Conservation (phyloP, 441 rosid species). For the Isatis lusitanica region DNA sequence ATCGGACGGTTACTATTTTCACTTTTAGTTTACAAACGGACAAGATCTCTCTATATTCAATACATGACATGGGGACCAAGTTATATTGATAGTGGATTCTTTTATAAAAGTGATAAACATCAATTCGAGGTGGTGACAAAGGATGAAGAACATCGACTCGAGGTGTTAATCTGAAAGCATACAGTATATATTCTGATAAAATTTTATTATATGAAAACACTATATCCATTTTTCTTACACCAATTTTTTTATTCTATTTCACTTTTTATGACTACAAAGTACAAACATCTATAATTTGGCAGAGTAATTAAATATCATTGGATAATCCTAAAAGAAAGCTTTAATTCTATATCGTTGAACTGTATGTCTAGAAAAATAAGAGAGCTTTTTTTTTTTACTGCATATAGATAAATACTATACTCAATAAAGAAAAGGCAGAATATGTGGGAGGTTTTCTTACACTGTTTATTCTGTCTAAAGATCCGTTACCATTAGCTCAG, state of each 20-base stretch:
- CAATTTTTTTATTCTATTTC: background rate
- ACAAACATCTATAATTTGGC: background rate
- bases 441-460: background rate
- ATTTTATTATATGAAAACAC: background rate
- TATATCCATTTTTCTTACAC: background rate
- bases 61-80: background rate
- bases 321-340: background rate
- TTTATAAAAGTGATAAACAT: background rate
- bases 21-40: background rate
- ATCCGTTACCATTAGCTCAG: constrained; percentile 35
- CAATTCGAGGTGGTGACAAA: constrained; percentile 3
- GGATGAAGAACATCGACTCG: background rate
- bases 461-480: constrained; percentile 28
- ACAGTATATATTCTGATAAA: background rate
- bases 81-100: background rate
- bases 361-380: background rate
- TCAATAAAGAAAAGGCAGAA: background rate
- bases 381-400: background rate
- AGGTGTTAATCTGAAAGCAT: constrained; percentile 1
- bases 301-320: background rate
- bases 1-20: constrained; percentile 4
- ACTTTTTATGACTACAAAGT: background rate
- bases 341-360: background rate
- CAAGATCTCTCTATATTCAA: background rate
- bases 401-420: background rate